Conservation (phyloP, 805 yeast genomes). For the Ogataea haglerorum region DNA sequence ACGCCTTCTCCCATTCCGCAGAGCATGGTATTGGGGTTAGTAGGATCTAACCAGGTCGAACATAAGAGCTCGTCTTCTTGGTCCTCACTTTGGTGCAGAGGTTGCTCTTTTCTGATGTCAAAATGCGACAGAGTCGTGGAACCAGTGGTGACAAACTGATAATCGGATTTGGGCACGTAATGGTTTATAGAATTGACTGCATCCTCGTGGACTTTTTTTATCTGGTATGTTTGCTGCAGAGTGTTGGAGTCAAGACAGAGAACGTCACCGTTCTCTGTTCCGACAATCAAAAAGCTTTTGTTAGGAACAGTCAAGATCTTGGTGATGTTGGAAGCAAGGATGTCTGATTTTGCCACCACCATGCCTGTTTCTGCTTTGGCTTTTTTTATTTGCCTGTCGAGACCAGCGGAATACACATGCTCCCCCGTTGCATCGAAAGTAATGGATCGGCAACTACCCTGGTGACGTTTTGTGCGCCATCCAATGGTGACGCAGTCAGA, state of each 20-base stretch:
- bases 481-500: constrained; percentile 33
- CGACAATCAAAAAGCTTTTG: constrained; percentile 50
- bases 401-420: constrained; percentile 65
- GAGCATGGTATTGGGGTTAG: constrained; percentile 46
- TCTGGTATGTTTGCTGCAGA: constrained; percentile 43
- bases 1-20: constrained; percentile 93
- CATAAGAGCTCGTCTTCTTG: constrained; percentile 92
- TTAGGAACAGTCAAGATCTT: constrained; percentile 44
- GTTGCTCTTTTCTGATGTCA: constrained; percentile 63
- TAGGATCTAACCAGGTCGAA: constrained; percentile 63
- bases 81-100: constrained; percentile 69
- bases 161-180: constrained; percentile 66
- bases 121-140: constrained; percentile 76
- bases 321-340: constrained; percentile 31
- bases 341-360: constrained; percentile 52
- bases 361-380: constrained; percentile 72
- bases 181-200: constrained; percentile 72
- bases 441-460: constrained; percentile 77
- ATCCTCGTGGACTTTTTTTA: constrained; percentile 66
- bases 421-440: constrained; percentile 63
- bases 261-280: constrained; percentile 70
- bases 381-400: constrained; percentile 74
- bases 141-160: constrained; percentile 77
- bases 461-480: constrained; percentile 91
- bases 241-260: constrained; percentile 58